phyloP scores from a whole-genome alignment of 2,329 filamentous ascomycete species.

The Xylaria sp. region DNA sequence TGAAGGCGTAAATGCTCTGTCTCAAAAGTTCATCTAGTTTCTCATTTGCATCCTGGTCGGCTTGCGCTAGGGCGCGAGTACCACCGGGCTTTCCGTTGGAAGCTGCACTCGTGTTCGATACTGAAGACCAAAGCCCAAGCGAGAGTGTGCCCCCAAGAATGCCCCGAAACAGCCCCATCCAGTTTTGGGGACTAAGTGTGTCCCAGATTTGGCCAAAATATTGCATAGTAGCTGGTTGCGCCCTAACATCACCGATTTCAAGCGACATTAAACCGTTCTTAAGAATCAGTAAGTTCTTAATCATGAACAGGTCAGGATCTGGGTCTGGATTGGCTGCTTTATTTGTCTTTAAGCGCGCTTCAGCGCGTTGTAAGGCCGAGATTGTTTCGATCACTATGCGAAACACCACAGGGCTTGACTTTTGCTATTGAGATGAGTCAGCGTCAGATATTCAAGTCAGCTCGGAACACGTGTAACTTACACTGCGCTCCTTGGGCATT shows the following conservation, averaged over 20 bases:
- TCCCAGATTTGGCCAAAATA: constrained; percentile 74
- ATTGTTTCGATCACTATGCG: constrained; percentile 91
- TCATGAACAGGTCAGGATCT: constrained; percentile 89
- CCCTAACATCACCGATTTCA: constrained; percentile 80
- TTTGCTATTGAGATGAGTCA: constrained; percentile 53
- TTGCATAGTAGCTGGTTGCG: constrained; percentile 63
- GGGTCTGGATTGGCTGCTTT: constrained; percentile 62
- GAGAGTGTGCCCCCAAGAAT: constrained; percentile 65
- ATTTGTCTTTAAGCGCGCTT: constrained; percentile 73
- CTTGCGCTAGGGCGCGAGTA: constrained; percentile 34
- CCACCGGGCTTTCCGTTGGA: constrained; percentile 35
- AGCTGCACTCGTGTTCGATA: constrained; percentile 37
- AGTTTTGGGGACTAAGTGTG: constrained; percentile 66
- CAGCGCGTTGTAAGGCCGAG: constrained; percentile 80
- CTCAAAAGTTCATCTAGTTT: constrained; percentile 71
- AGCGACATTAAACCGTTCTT: constrained; percentile 97
- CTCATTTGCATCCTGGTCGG: constrained; percentile 68
- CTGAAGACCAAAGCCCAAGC: constrained; percentile 49
- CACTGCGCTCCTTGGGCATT: constrained; percentile 71
- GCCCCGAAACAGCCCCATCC: constrained; percentile 67
- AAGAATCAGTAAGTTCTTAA: constrained; percentile 92
- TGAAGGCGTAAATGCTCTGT: constrained; percentile 71
- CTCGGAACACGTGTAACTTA: constrained; percentile 51
- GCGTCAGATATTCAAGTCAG: not conserved
- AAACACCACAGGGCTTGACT: constrained; percentile 67